Percentiles rank a stretch among this genome's conserved stretches.
phyloP scores from a whole-genome alignment of 768 basidiomycete genomes.

The Naganishia vishniacii region DNA sequence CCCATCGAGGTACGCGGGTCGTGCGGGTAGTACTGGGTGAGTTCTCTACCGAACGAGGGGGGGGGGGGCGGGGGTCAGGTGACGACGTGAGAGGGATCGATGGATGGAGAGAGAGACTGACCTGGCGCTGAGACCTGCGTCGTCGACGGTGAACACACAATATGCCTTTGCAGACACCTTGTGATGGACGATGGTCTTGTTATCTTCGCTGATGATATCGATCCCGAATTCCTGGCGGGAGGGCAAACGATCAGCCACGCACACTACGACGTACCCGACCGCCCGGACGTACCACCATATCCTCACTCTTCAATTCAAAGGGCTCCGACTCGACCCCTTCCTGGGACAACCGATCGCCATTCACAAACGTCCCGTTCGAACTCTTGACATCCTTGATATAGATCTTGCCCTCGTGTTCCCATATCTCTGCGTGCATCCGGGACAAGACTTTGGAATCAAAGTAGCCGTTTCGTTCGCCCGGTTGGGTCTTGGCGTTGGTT shows the following conservation, averaged over 20 bases:
- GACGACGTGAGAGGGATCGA: neutral
- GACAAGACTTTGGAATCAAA: constrained; percentile 94
- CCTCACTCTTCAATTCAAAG: constrained; percentile 87
- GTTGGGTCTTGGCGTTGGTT: constrained; percentile 90
- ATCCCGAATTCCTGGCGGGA: constrained; percentile 89
- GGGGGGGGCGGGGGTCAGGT: neutral
- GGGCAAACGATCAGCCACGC: neutral
- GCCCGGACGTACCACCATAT: constrained; percentile 72
- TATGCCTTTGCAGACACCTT: constrained; percentile 94
- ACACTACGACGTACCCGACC: neutral
- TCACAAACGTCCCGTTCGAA: constrained; percentile 97
- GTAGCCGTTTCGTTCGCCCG: constrained; percentile 84
- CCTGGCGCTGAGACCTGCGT: constrained; percentile 53
- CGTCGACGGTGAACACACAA: constrained; percentile 79
- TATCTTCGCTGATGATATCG: constrained; percentile 97
- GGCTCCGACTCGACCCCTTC: constrained; percentile 89
- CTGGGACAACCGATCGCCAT: constrained; percentile 80
- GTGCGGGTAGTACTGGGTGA: constrained; percentile 39
- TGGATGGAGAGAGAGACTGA: constrained; percentile 17
- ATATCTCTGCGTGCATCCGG: constrained; percentile 95
- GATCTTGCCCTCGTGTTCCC: constrained; percentile 83
- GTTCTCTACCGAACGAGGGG: constrained; percentile 37
- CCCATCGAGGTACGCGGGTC: constrained; percentile 31
- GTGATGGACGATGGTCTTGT: constrained; percentile 94
- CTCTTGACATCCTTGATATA: constrained; percentile 98